Percentiles rank a stretch among this genome's conserved stretches.
Conservation (phyloP, 2,329 filamentous ascomycete species). For the Xylaria sp. region DNA sequence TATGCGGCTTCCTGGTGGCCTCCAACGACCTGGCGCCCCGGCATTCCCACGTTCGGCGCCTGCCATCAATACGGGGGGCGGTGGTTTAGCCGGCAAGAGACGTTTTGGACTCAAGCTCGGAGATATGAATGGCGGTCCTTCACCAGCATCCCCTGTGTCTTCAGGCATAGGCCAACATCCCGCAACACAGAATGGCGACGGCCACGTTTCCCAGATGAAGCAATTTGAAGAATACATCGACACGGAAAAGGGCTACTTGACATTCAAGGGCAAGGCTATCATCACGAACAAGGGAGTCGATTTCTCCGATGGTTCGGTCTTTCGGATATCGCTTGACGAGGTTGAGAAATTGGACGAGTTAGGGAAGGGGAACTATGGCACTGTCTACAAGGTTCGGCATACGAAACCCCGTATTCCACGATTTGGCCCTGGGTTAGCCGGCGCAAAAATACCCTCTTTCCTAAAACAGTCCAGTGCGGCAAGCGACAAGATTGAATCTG, state of each 20-base stretch:
- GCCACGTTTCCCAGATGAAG: conserved; percentile 62
- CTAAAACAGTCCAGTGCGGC: conserved; percentile 50
- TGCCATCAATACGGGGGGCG: conserved; percentile 42
- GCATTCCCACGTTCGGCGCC: conserved; percentile 65
- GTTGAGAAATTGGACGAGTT: conserved; percentile 92
- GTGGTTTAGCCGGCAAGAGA: conserved; percentile 70
- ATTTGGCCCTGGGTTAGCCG: conserved; percentile 67
- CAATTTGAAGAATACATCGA: conserved; percentile 85
- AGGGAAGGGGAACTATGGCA: conserved; percentile 98
- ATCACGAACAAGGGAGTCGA: conserved; percentile 91
- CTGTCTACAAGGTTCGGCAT: conserved; percentile 95
- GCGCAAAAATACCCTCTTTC: conserved; percentile 56
- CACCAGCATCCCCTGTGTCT: conserved; percentile 55
- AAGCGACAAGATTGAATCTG: conserved; percentile 36
- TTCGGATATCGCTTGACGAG: conserved; percentile 92
- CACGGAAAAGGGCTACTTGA: conserved; percentile 88
- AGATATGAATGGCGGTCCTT: conserved; percentile 55
- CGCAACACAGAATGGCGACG: conserved; percentile 49
- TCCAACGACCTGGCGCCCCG: conserved; percentile 59
- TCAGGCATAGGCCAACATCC: conserved; percentile 48
- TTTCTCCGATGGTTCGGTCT: conserved; percentile 88
- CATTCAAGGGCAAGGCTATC: conserved; percentile 90
- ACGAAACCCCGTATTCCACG: conserved; percentile 70
- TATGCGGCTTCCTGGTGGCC: conserved; percentile 54
- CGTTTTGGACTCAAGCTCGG: conserved; percentile 70